Conservation (phyloP, 2,329 filamentous ascomycete genomes). For the Botrytis medusae region DNA sequence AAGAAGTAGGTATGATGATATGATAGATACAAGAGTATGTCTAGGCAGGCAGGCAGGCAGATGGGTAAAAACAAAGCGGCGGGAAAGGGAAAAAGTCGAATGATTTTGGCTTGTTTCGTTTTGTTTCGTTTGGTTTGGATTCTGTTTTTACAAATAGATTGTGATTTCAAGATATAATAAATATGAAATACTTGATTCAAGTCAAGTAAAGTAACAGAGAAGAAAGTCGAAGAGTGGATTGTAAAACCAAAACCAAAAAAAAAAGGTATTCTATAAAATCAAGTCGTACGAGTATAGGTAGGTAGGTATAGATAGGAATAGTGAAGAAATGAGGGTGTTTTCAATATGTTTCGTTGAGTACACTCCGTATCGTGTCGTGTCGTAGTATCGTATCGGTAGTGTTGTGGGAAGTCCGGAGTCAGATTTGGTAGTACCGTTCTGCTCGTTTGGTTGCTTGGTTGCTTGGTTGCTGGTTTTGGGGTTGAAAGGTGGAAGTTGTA, state of each 20-base stretch:
- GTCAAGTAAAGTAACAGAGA: not conserved
- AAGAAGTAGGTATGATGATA: not conserved
- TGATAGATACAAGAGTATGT: no score
- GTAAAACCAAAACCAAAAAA: no score
- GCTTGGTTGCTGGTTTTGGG: not conserved
- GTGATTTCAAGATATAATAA: no score
- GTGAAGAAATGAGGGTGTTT: not conserved
- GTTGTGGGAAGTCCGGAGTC: not conserved
- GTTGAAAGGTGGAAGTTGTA: not conserved
- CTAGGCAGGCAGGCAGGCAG: not conserved
- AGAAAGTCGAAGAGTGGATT: not conserved
- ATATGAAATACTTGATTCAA: no score
- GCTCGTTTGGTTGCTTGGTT: not conserved
- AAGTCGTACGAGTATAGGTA: not conserved
- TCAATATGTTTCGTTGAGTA: constrained; percentile 15
- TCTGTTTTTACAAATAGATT: not conserved
- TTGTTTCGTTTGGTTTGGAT: constrained; percentile 17
- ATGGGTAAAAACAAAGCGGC: not conserved
- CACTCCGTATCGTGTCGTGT: not conserved
- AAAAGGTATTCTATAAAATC: not conserved
- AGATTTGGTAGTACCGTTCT: not conserved
- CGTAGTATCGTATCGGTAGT: not conserved
- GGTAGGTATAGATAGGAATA: no score
- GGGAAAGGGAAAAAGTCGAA: constrained; percentile 31
- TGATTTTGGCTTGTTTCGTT: constrained; percentile 26